These are phyloP conservation scores for Tetracladium setigerum DNA, from an alignment of 495 filamentous ascomycete species.

Conservation along the genomic window DNA sequence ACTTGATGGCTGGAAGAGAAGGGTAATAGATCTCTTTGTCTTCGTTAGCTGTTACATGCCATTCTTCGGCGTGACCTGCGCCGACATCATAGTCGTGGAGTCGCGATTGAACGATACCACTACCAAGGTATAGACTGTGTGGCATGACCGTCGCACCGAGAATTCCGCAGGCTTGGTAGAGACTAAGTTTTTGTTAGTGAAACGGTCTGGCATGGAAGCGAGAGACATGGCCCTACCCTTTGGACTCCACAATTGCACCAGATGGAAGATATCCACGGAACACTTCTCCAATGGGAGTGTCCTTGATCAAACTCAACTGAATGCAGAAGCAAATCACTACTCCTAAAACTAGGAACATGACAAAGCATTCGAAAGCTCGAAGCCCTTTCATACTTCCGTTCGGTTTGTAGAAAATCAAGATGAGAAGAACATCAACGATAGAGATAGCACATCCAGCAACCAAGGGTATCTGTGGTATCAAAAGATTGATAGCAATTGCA, in stretches of 20 bases:
- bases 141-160: constrained; percentile 94
- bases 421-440: constrained; percentile 75
- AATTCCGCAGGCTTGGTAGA: constrained; percentile 90
- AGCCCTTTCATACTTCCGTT: constrained; percentile 65
- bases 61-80: constrained; percentile 33
- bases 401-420: constrained; percentile 79
- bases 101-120: constrained; percentile 76
- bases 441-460: constrained; percentile 84
- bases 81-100: constrained; percentile 69
- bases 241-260: constrained; percentile 57
- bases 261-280: constrained; percentile 82
- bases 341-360: constrained; percentile 69
- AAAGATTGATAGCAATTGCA: constrained; percentile 81
- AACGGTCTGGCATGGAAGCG: neutral
- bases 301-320: constrained; percentile 70
- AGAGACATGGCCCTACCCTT: constrained; percentile 39
- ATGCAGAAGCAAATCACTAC: constrained; percentile 91
- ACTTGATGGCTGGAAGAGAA: constrained; percentile 65
- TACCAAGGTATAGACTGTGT: constrained; percentile 84
- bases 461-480: constrained; percentile 68
- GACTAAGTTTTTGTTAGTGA: constrained; percentile 35
- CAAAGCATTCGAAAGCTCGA: constrained; percentile 73
- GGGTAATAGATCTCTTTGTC: constrained; percentile 64
- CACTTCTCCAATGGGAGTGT: constrained; percentile 64
- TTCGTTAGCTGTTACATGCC: constrained; percentile 18